A percentile compares a stretch with the other conserved stretches of the same genome.
Conservation (phyloP, 2,329 filamentous ascomycete genomes). For the Talaromyces rugulosus region DNA sequence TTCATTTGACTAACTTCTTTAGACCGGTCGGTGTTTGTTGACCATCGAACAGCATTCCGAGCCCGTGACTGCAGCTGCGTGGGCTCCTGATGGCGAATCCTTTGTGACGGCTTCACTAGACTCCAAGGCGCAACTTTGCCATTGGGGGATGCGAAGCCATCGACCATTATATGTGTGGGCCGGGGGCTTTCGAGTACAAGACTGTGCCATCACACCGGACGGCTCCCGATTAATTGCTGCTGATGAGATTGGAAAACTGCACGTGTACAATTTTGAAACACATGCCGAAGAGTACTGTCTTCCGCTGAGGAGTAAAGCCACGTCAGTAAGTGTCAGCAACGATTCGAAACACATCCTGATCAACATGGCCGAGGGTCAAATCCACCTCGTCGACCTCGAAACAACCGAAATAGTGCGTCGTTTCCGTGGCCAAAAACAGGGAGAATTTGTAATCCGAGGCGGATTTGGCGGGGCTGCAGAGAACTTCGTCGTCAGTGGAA, state of each 20-base stretch:
- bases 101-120: constrained; percentile 80
- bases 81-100: constrained; percentile 70
- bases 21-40: constrained; percentile 62
- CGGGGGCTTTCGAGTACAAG: constrained; percentile 71
- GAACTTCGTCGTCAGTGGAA: constrained; percentile 86
- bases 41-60: constrained; percentile 70
- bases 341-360: constrained; percentile 80
- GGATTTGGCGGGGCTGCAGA: constrained; percentile 85
- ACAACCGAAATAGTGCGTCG: constrained; percentile 67
- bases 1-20: neutral
- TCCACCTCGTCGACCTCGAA: constrained; percentile 73
- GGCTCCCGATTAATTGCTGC: constrained; percentile 76
- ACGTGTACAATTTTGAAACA: constrained; percentile 77
- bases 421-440: constrained; percentile 72
- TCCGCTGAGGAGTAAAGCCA: constrained; percentile 64
- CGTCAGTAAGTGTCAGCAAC: constrained; percentile 73
- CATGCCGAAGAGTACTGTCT: constrained; percentile 72
- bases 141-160: constrained; percentile 65
- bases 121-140: constrained; percentile 60
- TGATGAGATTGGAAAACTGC: constrained; percentile 64
- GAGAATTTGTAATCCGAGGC: constrained; percentile 74
- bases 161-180: constrained; percentile 58
- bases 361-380: constrained; percentile 72
- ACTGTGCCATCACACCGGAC: constrained; percentile 77
- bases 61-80: constrained; percentile 84